A percentile compares a stretch with the other conserved stretches of the same genome.
phyloP scores from a whole-genome alignment of 208 protist species.

The Leishmania arabica region DNA sequence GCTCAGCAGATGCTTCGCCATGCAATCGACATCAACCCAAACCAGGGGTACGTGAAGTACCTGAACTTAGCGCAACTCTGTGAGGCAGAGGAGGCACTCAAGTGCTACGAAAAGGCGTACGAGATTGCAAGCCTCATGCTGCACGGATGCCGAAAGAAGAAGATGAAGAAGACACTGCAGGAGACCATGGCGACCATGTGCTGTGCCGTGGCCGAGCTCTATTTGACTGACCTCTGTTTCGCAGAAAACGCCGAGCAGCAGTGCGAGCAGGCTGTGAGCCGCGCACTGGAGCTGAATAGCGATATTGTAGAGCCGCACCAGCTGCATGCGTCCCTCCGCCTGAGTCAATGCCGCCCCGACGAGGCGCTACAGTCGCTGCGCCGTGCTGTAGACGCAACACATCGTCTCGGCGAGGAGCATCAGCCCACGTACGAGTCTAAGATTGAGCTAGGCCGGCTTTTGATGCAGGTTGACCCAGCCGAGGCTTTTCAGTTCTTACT shows the following conservation, averaged over 20 bases:
- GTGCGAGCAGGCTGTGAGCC: conserved; percentile 71
- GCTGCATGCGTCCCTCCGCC: conserved; percentile 76
- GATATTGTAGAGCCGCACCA: conserved; percentile 83
- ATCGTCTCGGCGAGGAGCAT: conserved; percentile 80
- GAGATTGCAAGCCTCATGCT: conserved; percentile 68
- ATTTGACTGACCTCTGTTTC: conserved; percentile 91
- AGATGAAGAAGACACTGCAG: conserved; percentile 47
- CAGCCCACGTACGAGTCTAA: conserved; percentile 93
- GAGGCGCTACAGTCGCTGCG: conserved; percentile 73
- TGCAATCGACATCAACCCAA: conserved; percentile 82
- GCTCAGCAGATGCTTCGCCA: conserved; percentile 87
- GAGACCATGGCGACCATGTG: conserved; percentile 86
- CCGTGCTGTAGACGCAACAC: conserved; percentile 75
- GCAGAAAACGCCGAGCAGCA: conserved; percentile 77
- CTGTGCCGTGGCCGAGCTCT: conserved; percentile 91
- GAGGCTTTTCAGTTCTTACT: conserved; percentile 84
- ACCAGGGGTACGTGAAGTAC: conserved; percentile 90
- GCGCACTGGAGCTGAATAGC: conserved; percentile 53
- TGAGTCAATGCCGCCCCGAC: conserved; percentile 76
- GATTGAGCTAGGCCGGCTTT: conserved; percentile 86
- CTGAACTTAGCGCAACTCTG: conserved; percentile 90
- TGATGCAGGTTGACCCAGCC: conserved; percentile 85
- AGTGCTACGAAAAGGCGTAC: conserved; percentile 82
- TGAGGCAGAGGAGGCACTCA: conserved; percentile 73
- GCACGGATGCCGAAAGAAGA: conserved; percentile 53